phyloP scores from a whole-genome alignment of 2,329 filamentous ascomycete species.

The Harringtonia lauricola region DNA sequence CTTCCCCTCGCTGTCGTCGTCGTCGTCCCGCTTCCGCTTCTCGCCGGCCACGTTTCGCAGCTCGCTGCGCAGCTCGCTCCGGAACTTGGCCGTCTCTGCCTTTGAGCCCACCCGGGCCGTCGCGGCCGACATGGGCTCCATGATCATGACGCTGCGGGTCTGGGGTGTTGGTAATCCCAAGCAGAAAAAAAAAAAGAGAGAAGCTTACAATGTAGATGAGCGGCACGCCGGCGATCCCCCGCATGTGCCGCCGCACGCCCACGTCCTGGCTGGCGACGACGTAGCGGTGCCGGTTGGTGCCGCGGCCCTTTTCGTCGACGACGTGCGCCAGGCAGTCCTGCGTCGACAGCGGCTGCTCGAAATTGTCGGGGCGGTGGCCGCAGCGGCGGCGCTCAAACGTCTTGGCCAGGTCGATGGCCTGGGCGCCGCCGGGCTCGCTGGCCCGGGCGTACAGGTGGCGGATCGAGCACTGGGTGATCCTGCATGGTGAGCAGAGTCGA shows the following conservation, averaged over 20 bases:
- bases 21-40: conserved; percentile 38
- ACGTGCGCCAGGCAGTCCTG: conserved; percentile 55
- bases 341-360: conserved; percentile 58
- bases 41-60: conserved; percentile 37
- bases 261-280: conserved; percentile 65
- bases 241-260: conserved; percentile 51
- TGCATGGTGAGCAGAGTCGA: not conserved
- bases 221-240: conserved; percentile 60
- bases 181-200: not conserved
- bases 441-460: conserved; percentile 13
- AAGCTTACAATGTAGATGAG: conserved; percentile 55
- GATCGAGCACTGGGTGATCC: conserved; percentile 14
- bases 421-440: conserved; percentile 9
- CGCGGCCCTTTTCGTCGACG: conserved; percentile 66
- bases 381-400: conserved; percentile 62
- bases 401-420: conserved; percentile 67
- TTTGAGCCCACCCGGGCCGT: conserved; percentile 51
- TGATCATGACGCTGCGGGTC: conserved; percentile 55
- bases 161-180: not conserved
- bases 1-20: conserved; percentile 22
- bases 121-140: conserved; percentile 56
- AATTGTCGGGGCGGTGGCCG: conserved; percentile 62
- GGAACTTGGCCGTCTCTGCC: conserved; percentile 67
- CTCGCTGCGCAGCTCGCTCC: conserved; percentile 56
- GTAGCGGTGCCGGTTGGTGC: conserved; percentile 68